phyloP scores from a whole-genome alignment of 2,329 filamentous ascomycete genomes.

The Diaporthe sp. region DNA sequence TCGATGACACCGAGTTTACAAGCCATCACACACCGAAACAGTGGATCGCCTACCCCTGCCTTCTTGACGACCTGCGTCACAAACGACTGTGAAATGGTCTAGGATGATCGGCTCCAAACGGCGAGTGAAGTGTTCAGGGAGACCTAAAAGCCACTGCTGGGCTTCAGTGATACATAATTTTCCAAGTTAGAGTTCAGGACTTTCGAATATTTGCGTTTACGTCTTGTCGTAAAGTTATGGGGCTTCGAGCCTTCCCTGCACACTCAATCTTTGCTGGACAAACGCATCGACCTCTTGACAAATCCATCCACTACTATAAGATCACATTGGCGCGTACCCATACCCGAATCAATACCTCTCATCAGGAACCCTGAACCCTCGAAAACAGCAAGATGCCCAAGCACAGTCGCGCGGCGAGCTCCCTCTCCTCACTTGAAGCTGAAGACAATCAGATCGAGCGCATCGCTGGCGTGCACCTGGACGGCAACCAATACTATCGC shows the following conservation, averaged over 20 bases:
- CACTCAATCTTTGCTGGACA: not conserved
- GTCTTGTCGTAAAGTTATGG: not conserved
- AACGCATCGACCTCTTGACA: not conserved
- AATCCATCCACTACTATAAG: not conserved
- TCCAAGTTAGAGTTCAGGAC: too few relatives aligned
- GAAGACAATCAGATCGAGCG: constrained; percentile 3
- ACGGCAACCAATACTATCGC: not conserved
- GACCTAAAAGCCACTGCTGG: not conserved
- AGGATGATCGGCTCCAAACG: not conserved
- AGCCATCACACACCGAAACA: not conserved
- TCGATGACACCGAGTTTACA: too few relatives aligned
- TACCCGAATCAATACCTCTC: not conserved
- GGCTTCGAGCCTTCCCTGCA: not conserved
- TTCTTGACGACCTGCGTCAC: not conserved
- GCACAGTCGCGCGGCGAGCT: not conserved
- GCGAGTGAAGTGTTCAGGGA: not conserved
- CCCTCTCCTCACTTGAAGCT: not conserved
- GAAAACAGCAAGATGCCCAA: not conserved
- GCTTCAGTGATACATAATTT: not conserved
- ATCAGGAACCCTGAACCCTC: too few relatives aligned
- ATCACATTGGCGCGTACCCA: not conserved
- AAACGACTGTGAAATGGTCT: too few relatives aligned
- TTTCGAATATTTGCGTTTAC: not conserved
- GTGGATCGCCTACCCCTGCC: not conserved
- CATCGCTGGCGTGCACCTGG: not conserved